Percentiles rank a stretch among this genome's conserved stretches.
Evolutionary conservation across 345 rosid species (phyloP).

Genomic region (Ceriops decandra): DNA sequence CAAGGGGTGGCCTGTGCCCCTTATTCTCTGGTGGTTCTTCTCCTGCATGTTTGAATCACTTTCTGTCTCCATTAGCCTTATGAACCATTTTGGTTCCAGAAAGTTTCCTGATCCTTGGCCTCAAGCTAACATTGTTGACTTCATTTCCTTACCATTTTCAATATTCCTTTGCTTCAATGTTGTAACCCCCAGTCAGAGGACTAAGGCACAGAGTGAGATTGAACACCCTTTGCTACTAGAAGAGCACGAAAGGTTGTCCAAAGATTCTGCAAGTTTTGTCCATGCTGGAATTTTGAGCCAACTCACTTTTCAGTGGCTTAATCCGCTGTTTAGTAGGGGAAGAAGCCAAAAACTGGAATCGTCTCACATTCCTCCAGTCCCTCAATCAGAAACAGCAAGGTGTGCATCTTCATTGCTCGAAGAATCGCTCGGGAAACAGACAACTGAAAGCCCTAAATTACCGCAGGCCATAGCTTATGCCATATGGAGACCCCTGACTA

Average conservation of each 20-base stretch:
- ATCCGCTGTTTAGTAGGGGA: slow-evolving; percentile 47
- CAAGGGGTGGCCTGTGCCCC: slow-evolving; percentile 43
- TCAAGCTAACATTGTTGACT: slow-evolving; percentile 31
- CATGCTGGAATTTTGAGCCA: slow-evolving; percentile 48
- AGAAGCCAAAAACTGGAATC: slow-evolving; percentile 42
- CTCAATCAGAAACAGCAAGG: slow-evolving; percentile 54
- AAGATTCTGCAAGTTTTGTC: slow-evolving; percentile 16
- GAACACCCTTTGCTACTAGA: slow-evolving; percentile 35
- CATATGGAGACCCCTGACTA: slow-evolving; percentile 43
- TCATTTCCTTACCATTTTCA: slow-evolving; percentile 41
- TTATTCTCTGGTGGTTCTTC: slow-evolving; percentile 52
- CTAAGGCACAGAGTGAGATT: slow-evolving; percentile 17
- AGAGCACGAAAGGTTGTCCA: slow-evolving; percentile 10
- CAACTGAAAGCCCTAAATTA: slow-evolving; percentile 32
- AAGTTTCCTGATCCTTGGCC: slow-evolving; percentile 25
- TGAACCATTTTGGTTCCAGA: slow-evolving; percentile 21
- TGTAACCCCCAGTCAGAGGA: slow-evolving; percentile 5
- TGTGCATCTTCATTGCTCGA: slow-evolving; percentile 46
- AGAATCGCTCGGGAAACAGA: slow-evolving; percentile 41
- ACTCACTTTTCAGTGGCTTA: slow-evolving; percentile 53
- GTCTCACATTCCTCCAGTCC: slow-evolving; percentile 45
- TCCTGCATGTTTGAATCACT: slow-evolving; percentile 26
- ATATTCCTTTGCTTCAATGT: slow-evolving; percentile 33
- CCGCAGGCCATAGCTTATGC: slow-evolving; percentile 35
- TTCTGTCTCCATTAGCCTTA: slow-evolving; percentile 23